Base-by-base conservation (phyloP, 257 asterid genomes). In the Penstemon newberryi region DNA sequence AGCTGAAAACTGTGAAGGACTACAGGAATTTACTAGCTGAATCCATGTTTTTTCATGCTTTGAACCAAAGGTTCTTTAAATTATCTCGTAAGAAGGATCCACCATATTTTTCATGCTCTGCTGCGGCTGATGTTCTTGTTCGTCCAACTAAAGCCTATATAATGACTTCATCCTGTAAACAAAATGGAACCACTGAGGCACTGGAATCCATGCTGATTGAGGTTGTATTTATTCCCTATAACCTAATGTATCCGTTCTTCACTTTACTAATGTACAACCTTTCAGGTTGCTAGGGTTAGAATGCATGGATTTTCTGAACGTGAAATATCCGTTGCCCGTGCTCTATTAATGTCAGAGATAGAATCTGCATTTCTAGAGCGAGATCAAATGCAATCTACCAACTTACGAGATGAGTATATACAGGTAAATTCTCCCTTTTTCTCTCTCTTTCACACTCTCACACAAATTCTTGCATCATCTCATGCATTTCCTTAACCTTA, bases 11-110 rank as follows among this genome's bases (percentile, higher is more conserved):
- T 3, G 92, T 89, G 87, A 87, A 83, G 81, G 98, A 89, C 70
- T 92, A 89, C 83, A 70, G 84, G 78, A 82, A 85, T 77, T 78
- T 92, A 82, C 96, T 92, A 38, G 87, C 92, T 43, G 98, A 92
- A 77, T 87, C 96, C 75, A 92, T 92, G 98, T 92, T 92, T 75
- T 92, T 92, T 62, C 96, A 87, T 76, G 98, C 98, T 78, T 71
- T 92, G 72, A 89, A 92, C 82, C 98, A 92, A 70, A 86, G 98
- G 80, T 89, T 89, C 82, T 92, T 89, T 75, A 92, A 92, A 80
- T 77, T 89, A 83, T 92, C 98, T 58, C 96, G 96, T 64, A 82
- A 83, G 77, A 92, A 82, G 77, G 86, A 89, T 66, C 98, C 96
- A 15, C 96, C 98, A 38, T 87, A 83, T 78, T 92, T 89, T 82